Conservation (phyloP, 2,329 filamentous ascomycete genomes). For the Kalmusia sp. region DNA sequence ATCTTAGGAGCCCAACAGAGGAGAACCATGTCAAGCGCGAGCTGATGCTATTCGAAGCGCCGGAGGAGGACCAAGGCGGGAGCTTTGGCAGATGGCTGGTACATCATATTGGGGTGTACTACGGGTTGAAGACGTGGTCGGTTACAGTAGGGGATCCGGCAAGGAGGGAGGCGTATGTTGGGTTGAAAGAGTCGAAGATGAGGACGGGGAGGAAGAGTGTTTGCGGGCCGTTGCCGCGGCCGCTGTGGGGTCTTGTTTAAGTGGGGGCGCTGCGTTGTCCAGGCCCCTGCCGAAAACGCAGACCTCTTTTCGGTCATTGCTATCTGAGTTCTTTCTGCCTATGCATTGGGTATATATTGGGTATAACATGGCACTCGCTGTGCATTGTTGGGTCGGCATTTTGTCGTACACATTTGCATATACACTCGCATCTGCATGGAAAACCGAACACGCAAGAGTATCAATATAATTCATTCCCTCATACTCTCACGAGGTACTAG, state of each 20-base stretch:
- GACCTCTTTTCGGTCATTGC: too few relatives aligned
- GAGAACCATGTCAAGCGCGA: slow-evolving; percentile 64
- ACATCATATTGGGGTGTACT: slow-evolving; percentile 90
- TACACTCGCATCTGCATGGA: not conserved
- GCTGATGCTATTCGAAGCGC: slow-evolving; percentile 80
- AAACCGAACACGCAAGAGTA: not conserved
- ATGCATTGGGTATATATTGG: too few relatives aligned
- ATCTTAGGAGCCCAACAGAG: slow-evolving; percentile 59
- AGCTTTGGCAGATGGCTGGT: slow-evolving; percentile 93
- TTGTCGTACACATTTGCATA: not conserved
- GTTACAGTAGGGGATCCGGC: slow-evolving; percentile 74
- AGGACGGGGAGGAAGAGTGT: slow-evolving; percentile 22
- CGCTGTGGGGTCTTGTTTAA: slow-evolving; percentile 45
- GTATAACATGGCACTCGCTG: too few relatives aligned
- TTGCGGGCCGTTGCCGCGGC: slow-evolving; percentile 39
- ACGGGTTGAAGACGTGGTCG: slow-evolving; percentile 84
- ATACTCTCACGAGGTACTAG: not conserved
- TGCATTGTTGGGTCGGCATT: too few relatives aligned
- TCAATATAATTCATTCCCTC: not conserved
- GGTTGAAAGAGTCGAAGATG: slow-evolving; percentile 63
- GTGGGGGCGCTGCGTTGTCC: not conserved
- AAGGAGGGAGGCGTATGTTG: slow-evolving; percentile 83
- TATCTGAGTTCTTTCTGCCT: too few relatives aligned
- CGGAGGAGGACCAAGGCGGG: slow-evolving; percentile 76
- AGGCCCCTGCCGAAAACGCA: not conserved